phyloP scores from a whole-genome alignment of 768 basidiomycete genomes.

The Botryobasidium botryosum region DNA sequence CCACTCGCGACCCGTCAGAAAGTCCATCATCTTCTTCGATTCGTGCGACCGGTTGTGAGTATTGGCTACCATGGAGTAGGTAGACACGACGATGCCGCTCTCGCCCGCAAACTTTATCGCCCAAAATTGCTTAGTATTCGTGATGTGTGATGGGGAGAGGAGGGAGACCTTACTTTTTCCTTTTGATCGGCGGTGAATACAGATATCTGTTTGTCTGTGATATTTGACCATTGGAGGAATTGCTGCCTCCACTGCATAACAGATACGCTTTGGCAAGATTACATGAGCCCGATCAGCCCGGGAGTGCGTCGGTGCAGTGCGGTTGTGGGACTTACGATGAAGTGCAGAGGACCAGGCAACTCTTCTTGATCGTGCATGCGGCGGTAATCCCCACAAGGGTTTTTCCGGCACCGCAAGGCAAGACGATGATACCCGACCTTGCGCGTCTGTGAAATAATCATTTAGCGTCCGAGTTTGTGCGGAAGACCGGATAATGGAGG shows the following conservation, averaged over 20 bases:
- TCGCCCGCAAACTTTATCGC: conserved; percentile 72
- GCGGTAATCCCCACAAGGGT: conserved; percentile 99
- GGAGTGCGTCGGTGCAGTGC: too few species aligned
- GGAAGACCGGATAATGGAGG: neutral
- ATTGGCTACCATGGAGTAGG: conserved; percentile 99
- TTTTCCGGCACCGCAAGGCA: conserved; percentile 97
- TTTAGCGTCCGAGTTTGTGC: neutral
- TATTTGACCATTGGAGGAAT: conserved; percentile 97
- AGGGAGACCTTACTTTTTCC: conserved; percentile 49
- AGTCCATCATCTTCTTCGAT: conserved; percentile 99
- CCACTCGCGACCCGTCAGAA: conserved; percentile 95
- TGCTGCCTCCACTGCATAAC: conserved; percentile 99
- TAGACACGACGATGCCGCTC: conserved; percentile 95
- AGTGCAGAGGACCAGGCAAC: conserved; percentile 90
- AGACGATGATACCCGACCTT: conserved; percentile 91
- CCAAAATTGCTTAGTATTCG: too few species aligned
- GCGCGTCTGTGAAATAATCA: conserved; percentile 52
- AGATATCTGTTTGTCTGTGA: conserved; percentile 90
- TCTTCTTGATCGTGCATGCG: conserved; percentile 98
- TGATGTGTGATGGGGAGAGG: neutral
- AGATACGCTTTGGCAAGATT: conserved; percentile 11
- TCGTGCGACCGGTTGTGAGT: conserved; percentile 98
- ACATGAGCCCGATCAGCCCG: too few species aligned
- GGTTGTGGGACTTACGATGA: conserved; percentile 69
- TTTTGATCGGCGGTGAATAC: conserved; percentile 95